Base-by-base conservation (phyloP, 139 green algal genomes). In the Auxenochlorella pyrenoidosa region DNA sequence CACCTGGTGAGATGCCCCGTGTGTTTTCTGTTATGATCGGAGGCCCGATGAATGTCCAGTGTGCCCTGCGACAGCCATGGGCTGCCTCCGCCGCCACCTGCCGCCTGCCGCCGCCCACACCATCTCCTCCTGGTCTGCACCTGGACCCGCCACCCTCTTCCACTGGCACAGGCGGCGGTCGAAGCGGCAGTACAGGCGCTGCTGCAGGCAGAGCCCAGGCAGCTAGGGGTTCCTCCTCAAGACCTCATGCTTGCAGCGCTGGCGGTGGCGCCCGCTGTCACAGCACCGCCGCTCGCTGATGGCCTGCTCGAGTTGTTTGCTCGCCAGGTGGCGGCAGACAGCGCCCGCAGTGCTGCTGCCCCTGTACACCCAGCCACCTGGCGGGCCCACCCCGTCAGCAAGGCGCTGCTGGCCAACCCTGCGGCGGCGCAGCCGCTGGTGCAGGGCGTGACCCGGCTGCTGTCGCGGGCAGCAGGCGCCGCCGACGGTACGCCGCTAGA, bases 181-280 rank as follows among this genome's bases (percentile, higher is more conserved):
- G 77, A 70, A 22, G 51, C 34, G 6, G 51, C 77, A 32, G 77
- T 83, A n/a, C n/a, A 47, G 3, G n/a, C 19, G n/a, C 77, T 83
- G 77, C n/a, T 71, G 1, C 5, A 12, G 5, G 10, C 40, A 8
- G 36, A 44, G 34, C 26, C 36, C 40, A 21, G 21, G 30, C 38
- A 34, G 28, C 59, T 65, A 1, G 47, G 19, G 10, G 30, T 28
- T 40, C 10, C 59, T 3, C 21, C 60, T 0, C 63, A 76, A 3
- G 41, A 86, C 41, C 65, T 85, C 16, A 24, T 88, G 43, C 63
- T 88, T 0, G 75, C 85, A 8, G 85, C 85, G 24, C 85, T 88
- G 0, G 77, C 73, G 13, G 51, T 77, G 21, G 68, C 85, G 41
- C n/a, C n/a, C 21, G 47, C 51, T 5, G 51, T 51, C 73, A 58